Conservation (phyloP, 1,284 basidiomycete species). For the Ceratobasidium papillatum region DNA sequence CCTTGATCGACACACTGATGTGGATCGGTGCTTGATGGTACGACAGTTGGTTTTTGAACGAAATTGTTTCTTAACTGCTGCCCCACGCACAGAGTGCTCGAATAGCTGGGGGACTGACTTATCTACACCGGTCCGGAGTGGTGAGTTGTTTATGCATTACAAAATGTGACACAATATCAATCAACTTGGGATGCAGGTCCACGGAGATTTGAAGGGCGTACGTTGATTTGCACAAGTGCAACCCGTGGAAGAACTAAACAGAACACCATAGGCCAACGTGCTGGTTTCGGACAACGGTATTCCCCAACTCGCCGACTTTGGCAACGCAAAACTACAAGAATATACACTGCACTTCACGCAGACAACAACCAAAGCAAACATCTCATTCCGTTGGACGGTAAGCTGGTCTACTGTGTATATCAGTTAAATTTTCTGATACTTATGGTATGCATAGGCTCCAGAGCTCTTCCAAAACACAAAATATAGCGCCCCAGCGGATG, state of each 20-base stretch:
- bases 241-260: no score
- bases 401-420: no score
- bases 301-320: slow-evolving; percentile 16
- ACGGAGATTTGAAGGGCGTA: slow-evolving; percentile 1
- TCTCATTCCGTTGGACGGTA: slow-evolving; percentile 6
- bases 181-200: no score
- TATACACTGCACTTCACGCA: background rate
- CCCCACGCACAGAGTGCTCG: no score
- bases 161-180: no score
- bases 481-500: background rate
- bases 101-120: no score
- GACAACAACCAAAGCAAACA: background rate
- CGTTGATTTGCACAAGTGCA: no score
- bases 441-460: background rate
- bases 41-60: no score
- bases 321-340: background rate
- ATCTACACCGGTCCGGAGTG: no score
- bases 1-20: background rate
- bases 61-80: no score
- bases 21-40: no score
- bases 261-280: slow-evolving; percentile 13
- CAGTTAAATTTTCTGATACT: background rate
- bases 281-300: background rate
- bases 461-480: background rate
- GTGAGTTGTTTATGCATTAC: no score